Conservation (phyloP, 768 basidiomycete species). For the Rhizopogon salebrosus region DNA sequence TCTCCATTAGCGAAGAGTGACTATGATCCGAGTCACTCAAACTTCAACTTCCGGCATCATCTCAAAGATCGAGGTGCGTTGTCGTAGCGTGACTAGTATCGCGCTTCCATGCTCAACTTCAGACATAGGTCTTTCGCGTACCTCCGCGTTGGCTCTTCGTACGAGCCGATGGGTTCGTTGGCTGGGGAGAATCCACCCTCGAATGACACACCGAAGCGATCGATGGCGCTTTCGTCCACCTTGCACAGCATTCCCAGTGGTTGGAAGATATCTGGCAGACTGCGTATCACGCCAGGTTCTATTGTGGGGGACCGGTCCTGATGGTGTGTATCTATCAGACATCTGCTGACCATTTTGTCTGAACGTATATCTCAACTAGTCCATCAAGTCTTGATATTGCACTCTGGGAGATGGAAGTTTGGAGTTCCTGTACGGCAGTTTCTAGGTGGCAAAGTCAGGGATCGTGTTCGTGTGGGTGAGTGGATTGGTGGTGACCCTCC, state of each 20-base stretch:
- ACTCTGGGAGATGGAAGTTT: constrained; percentile 70
- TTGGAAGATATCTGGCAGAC: constrained; percentile 68
- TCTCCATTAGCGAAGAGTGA: neutral
- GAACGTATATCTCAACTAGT: constrained; percentile 22
- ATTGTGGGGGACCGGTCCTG: constrained; percentile 65
- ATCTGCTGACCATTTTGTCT: neutral
- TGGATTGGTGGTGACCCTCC: constrained; percentile 51
- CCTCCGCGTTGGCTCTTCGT: constrained; percentile 73
- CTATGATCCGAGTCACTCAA: constrained; percentile 15
- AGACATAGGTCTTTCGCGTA: constrained; percentile 52
- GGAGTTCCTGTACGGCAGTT: constrained; percentile 63
- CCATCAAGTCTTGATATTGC: constrained; percentile 65
- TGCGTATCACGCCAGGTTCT: constrained; percentile 64
- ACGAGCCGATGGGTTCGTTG: constrained; percentile 53
- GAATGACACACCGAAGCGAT: constrained; percentile 72
- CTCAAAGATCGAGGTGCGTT: constrained; percentile 24
- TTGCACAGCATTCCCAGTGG: constrained; percentile 57
- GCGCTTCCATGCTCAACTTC: neutral
- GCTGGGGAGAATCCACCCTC: constrained; percentile 73
- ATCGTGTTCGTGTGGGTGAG: constrained; percentile 52
- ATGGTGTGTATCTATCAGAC: constrained; percentile 38
- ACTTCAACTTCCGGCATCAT: constrained; percentile 16
- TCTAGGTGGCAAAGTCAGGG: constrained; percentile 64
- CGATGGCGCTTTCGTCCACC: constrained; percentile 58
- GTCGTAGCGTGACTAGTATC: neutral